Base-by-base conservation (phyloP, 805 yeast species). In the Candida dendrica region DNA sequence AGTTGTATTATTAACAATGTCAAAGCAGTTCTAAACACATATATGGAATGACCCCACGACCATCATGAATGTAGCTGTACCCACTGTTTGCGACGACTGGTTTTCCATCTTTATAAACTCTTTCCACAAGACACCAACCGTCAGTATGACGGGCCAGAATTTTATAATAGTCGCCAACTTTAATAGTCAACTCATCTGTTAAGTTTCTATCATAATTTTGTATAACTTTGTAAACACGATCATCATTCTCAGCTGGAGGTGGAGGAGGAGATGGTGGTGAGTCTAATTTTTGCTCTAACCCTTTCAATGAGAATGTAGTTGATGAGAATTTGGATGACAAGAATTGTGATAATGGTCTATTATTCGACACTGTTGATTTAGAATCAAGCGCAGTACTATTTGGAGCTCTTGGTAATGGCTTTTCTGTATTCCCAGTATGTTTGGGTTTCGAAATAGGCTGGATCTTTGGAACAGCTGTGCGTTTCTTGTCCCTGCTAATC, bases 121-220 rank as follows among this genome's bases (percentile, higher is more conserved):
- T 66, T 40, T 67, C 71, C 2, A 59, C 69, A 11, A 68, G 47
- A 42, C 71, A 68, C 73, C 73, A 68, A 3, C 72, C 71, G 47
- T 68, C 73, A 2, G 69, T 63, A 49, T 68, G 73, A 15, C 60
- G 58, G 2, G 71, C 68, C 7, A 67, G 43, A 1, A 67, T 50
- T 45, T 53, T 55, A 9, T 63, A 61, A 41, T 34, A 50, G 27
- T 66, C 72, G 3, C 68, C 69, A 3, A 37, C 34, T 1, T 33
- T 7, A 6, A 67, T 49, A 13, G 47, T 42, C 10, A 68, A 53
- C 41, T 68, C 73, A 53, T 66, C 72, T 4, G 65, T 51, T 26
- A 68, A 49, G 14, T 49, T 56, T 22, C 68, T 63, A 2, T 39
- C 24, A 40, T 66, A 67, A 3, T 43, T 43, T 16, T 47, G 43